A percentile compares a stretch with the other conserved stretches of the same genome.
These are phyloP conservation scores for Guadua angustifolia DNA, from an alignment of 176 grass and related monocot species.

Conservation along the genomic window DNA sequence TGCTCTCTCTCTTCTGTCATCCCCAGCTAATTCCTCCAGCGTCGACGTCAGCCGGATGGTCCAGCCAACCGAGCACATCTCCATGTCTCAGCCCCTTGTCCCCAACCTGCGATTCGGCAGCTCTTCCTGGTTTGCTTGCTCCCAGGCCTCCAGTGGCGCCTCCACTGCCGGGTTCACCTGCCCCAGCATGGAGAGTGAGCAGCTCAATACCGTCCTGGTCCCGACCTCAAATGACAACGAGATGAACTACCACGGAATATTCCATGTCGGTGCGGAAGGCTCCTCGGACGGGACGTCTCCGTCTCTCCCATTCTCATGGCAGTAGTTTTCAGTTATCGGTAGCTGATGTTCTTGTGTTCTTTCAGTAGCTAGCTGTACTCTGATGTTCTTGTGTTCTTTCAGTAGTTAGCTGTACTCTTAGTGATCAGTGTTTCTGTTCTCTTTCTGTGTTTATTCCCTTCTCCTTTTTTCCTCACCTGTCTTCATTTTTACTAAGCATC, in stretches of 20 bases:
- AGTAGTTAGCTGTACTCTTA: conserved; percentile 18
- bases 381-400: not conserved
- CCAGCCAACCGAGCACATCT: conserved; percentile 50
- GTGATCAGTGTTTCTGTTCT: conserved; percentile 17
- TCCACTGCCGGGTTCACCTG: conserved; percentile 42
- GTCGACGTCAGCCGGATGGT: conserved; percentile 54
- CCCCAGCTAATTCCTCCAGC: conserved; percentile 59
- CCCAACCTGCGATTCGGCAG: conserved; percentile 50
- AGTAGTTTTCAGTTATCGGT: conserved; percentile 31
- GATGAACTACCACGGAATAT: conserved; percentile 63
- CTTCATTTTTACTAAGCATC: conserved; percentile 18
- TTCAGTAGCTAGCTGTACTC: conserved; percentile 18
- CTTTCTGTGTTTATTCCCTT: conserved; percentile 33
- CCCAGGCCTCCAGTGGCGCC: conserved; percentile 45
- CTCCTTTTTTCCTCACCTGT: not conserved
- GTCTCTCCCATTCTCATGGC: conserved; percentile 62
- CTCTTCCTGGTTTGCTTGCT: conserved; percentile 50
- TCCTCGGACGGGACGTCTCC: conserved; percentile 64
- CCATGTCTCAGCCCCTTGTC: conserved; percentile 51
- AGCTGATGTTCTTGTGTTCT: conserved; percentile 13
- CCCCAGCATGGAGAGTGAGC: conserved; percentile 50
- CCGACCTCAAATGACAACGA: conserved; percentile 48
- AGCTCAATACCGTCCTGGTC: conserved; percentile 50
- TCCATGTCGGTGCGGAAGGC: conserved; percentile 63
- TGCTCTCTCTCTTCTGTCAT: conserved; percentile 98